A percentile compares a stretch with the other conserved stretches of the same genome.
Evolutionary conservation across 2,329 filamentous ascomycete genomes (phyloP).

Genomic region (Waltergamsia citrina): DNA sequence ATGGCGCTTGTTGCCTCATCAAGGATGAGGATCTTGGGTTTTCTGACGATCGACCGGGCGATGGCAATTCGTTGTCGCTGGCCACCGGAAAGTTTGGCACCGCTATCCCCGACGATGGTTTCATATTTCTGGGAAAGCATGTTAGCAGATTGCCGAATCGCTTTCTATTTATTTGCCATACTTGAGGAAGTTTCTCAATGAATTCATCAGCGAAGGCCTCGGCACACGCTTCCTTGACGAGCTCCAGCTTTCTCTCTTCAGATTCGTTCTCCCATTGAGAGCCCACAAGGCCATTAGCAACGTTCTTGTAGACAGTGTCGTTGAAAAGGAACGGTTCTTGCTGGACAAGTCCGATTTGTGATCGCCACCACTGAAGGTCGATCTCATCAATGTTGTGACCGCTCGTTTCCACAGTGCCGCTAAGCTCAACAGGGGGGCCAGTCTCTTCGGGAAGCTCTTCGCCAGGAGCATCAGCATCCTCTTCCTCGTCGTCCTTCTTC

Average conservation of each 20-base stretch:
- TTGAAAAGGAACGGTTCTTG: slow-evolving; percentile 63
- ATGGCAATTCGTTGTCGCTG: slow-evolving; percentile 79
- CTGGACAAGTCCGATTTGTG: slow-evolving; percentile 55
- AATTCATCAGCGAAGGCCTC: slow-evolving; percentile 64
- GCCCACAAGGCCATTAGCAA: slow-evolving; percentile 47
- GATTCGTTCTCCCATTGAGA: slow-evolving; percentile 41
- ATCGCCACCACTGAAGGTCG: slow-evolving; percentile 54
- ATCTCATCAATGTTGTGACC: slow-evolving; percentile 45
- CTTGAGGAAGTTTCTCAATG: slow-evolving; percentile 51
- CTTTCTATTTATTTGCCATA: slow-evolving; percentile 17
- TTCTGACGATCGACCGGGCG: slow-evolving; percentile 62
- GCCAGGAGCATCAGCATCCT: slow-evolving; percentile 14
- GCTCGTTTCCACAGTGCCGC: slow-evolving; percentile 38
- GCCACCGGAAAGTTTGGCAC: slow-evolving; percentile 72
- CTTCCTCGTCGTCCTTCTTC: slow-evolving; percentile 24
- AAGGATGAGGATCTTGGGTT: slow-evolving; percentile 62
- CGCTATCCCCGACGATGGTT: slow-evolving; percentile 66
- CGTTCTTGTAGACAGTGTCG: slow-evolving; percentile 53
- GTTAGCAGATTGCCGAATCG: not conserved
- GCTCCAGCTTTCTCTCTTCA: slow-evolving; percentile 43
- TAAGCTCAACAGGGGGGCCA: slow-evolving; percentile 34
- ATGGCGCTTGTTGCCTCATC: slow-evolving; percentile 70
- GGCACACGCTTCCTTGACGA: slow-evolving; percentile 54
- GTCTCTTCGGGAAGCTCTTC: slow-evolving; percentile 14
- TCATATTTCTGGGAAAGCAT: slow-evolving; percentile 47